These are phyloP conservation scores for Tubosaeta sp. DNA, from an alignment of 768 basidiomycete species.

Conservation along the genomic window DNA sequence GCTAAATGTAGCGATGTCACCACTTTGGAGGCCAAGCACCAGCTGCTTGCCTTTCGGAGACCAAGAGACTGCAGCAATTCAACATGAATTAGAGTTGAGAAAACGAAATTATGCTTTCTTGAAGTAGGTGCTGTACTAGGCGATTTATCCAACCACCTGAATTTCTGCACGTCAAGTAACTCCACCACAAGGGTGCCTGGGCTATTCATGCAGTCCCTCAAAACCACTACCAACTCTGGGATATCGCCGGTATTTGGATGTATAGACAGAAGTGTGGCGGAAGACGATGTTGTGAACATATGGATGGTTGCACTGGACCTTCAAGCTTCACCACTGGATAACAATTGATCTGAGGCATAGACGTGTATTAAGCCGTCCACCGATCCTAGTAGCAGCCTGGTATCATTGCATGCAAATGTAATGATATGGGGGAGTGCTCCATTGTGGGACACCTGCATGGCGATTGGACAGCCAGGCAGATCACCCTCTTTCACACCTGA, in stretches of 20 bases:
- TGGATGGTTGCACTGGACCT: constrained; percentile 45
- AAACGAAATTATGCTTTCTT: constrained; percentile 39
- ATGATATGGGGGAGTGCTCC: constrained; percentile 49
- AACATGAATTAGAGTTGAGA: constrained; percentile 1
- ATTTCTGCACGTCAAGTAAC: constrained; percentile 52
- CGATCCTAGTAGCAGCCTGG: constrained; percentile 56
- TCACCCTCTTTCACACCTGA: too few species aligned
- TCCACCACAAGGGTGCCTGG: constrained; percentile 47
- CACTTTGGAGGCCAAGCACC: constrained; percentile 65
- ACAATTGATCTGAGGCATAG: constrained; percentile 52
- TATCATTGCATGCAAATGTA: constrained; percentile 54
- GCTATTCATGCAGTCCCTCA: constrained; percentile 36
- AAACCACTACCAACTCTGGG: constrained; percentile 55
- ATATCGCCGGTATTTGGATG: constrained; percentile 60
- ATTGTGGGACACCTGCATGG: background rate
- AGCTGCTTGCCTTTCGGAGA: constrained; percentile 85
- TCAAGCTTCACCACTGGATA: constrained; percentile 43
- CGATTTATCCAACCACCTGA: constrained; percentile 53
- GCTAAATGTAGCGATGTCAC: constrained; percentile 67
- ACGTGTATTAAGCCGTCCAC: constrained; percentile 56
- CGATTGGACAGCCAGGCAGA: too few species aligned
- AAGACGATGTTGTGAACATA: constrained; percentile 40
- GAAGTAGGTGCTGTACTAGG: constrained; percentile 52
- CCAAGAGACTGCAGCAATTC: constrained; percentile 60
- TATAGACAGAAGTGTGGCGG: constrained; percentile 49